Evolutionary conservation across 2,329 filamentous ascomycete species (phyloP), one percentile per base, ranked within the genome.

Genomic region (Davidsoniella eucalypti): DNA sequence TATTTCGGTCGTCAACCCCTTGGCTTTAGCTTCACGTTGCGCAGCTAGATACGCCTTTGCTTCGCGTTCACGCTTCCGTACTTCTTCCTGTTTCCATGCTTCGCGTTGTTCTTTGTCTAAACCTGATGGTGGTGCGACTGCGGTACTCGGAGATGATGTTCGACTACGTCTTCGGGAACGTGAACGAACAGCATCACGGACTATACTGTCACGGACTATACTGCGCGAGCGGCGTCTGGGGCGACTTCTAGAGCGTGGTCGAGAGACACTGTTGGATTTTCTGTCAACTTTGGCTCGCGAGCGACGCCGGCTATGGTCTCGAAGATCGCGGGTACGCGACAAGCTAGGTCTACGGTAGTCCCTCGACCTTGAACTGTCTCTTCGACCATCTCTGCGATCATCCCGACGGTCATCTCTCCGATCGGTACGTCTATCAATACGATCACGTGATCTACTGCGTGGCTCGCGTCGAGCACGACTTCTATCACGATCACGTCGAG

Each of bases 21-120:
- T 79, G 44, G 70, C 69, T 26, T 73, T 68, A 29, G 76, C 76
- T 56, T 79, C 75, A 54, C 74, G 72, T 56, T 78, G 75, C 2
- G 75, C 75, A 5, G 75, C 75, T 37, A 80, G 64, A 56, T 80
- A 81, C 4, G 75, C 75, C 59, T 78, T 80, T 38, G 78, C 78
- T 61, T 80, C 76, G 55, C 71, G 71, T 59, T 80, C 76, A 47
- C 76, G 71, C 59, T 77, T 75, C 59, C 70, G 74, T 49, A 78
- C 75, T 57, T 79, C 75, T 52, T 73, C 72, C 55, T 73, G 70
- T 59, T 80, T 80, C 69, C 74, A 74, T 14, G 69, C 69, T 56
- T 77, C 73, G 23, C 69, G 64, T 39, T 68, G 69, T n/a, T 70
- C 67, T 45, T 69, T 69, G 51, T 65, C 70, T 17, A 67, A 61